Percentiles rank a stretch among this genome's conserved stretches.
phyloP scores from a whole-genome alignment of 805 yeast species.

The Nakazawaea molendinolei region DNA sequence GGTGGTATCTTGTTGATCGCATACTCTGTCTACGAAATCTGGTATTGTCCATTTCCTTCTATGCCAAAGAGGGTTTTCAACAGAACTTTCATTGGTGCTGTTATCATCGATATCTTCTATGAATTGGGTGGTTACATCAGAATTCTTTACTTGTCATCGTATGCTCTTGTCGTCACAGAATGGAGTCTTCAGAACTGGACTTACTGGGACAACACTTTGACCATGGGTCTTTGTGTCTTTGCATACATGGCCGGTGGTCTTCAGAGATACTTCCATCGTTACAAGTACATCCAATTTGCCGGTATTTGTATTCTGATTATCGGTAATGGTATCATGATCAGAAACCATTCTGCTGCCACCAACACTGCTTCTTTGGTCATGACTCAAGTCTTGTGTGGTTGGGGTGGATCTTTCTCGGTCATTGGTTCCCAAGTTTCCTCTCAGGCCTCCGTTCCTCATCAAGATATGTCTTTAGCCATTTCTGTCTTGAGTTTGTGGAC shows the following conservation, averaged over 20 bases:
- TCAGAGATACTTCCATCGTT: conserved; percentile 28
- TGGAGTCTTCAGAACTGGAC: conserved; percentile 28
- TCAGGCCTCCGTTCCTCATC: conserved; percentile 37
- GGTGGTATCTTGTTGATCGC: conserved; percentile 28
- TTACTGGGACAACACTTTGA: conserved; percentile 29
- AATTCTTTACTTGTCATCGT: conserved; percentile 27
- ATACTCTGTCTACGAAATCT: conserved; percentile 25
- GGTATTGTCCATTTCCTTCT: conserved; percentile 28
- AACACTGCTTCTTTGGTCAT: conserved; percentile 26
- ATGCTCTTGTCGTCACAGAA: conserved; percentile 25
- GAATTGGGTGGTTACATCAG: conserved; percentile 24
- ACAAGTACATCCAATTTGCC: conserved; percentile 27
- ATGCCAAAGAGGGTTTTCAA: conserved; percentile 30
- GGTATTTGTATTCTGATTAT: conserved; percentile 28
- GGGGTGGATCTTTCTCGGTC: conserved; percentile 29
- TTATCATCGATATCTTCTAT: conserved; percentile 27
- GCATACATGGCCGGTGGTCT: conserved; percentile 30
- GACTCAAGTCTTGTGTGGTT: conserved; percentile 24
- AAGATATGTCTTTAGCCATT: conserved; percentile 28
- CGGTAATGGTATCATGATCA: conserved; percentile 23
- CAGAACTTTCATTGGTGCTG: conserved; percentile 30
- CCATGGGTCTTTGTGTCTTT: conserved; percentile 30
- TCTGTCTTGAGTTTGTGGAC: conserved; percentile 26
- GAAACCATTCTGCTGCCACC: conserved; percentile 19
- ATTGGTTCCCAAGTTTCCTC: conserved; percentile 30